A percentile compares a stretch with the other conserved stretches of the same genome.
These are phyloP conservation scores for Kluyveromyces starmeri DNA, from an alignment of 805 yeast genomes.

Conservation along the genomic window DNA sequence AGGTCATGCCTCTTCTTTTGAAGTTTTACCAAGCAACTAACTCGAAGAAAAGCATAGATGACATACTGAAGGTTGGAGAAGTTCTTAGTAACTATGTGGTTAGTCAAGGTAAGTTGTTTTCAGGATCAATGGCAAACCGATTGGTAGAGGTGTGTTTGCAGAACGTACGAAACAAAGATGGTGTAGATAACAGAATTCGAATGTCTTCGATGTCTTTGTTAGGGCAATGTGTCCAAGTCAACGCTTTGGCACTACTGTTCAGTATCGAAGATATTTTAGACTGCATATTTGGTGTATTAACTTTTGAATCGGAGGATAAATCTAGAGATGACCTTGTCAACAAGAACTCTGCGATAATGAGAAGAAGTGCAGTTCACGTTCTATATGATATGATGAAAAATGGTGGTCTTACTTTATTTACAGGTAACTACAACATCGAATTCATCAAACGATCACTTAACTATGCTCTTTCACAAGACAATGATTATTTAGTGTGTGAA, in stretches of 20 bases:
- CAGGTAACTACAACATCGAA: slow-evolving; percentile 36
- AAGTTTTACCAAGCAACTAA: slow-evolving; percentile 32
- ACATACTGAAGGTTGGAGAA: slow-evolving; percentile 74
- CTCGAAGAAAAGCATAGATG: slow-evolving; percentile 42
- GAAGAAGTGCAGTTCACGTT: slow-evolving; percentile 68
- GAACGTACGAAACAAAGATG: slow-evolving; percentile 30
- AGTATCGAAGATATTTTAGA: slow-evolving; percentile 55
- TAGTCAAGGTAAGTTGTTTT: slow-evolving; percentile 38
- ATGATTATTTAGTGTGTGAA: slow-evolving; percentile 51
- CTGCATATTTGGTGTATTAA: slow-evolving; percentile 68
- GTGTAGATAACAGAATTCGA: slow-evolving; percentile 51
- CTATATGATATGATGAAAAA: slow-evolving; percentile 49
- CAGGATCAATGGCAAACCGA: slow-evolving; percentile 34
- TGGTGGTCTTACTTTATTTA: slow-evolving; percentile 41
- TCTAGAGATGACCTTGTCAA: slow-evolving; percentile 31
- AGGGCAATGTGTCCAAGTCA: slow-evolving; percentile 58
- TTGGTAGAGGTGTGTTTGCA: slow-evolving; percentile 38
- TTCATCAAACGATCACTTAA: slow-evolving; percentile 36
- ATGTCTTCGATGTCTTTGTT: slow-evolving; percentile 83
- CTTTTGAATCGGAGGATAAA: slow-evolving; percentile 36
- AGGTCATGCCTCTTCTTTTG: slow-evolving; percentile 32
- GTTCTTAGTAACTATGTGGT: slow-evolving; percentile 56
- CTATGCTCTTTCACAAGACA: slow-evolving; percentile 40
- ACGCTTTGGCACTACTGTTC: slow-evolving; percentile 43
- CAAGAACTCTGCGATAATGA: slow-evolving; percentile 36